A percentile compares a stretch with the other conserved stretches of the same genome.
These are phyloP conservation scores for Xylariaceae sp. DNA, from an alignment of 2,329 filamentous ascomycete genomes.

Conservation along the genomic window DNA sequence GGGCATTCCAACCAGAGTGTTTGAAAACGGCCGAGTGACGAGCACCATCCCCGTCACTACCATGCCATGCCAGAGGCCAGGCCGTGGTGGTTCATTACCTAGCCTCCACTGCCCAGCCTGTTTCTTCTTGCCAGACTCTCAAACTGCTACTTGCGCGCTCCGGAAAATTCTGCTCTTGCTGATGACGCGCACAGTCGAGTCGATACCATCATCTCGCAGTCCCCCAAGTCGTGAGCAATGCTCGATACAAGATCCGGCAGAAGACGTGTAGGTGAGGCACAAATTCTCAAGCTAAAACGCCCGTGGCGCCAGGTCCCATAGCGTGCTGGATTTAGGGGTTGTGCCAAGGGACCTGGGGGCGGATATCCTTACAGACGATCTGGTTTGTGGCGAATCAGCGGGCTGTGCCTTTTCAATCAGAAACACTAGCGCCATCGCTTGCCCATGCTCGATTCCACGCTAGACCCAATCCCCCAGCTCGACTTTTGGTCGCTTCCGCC, in stretches of 20 bases:
- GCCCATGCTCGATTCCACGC: constrained; percentile 13
- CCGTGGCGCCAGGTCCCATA: constrained; percentile 1
- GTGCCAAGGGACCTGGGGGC: not conserved
- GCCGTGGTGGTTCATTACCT: no score
- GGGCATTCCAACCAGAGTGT: not conserved
- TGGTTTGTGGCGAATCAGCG: constrained; percentile 27
- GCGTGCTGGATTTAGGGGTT: constrained; percentile 7
- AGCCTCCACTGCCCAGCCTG: not conserved
- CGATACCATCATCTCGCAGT: no score
- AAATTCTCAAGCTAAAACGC: not conserved
- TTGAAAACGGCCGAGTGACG: constrained; percentile 2
- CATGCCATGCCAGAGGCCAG: not conserved
- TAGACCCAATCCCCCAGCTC: not conserved
- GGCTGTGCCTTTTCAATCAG: constrained; percentile 27
- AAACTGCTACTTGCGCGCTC: not conserved
- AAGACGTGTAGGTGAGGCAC: not conserved
- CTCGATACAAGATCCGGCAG: not conserved
- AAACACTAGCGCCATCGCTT: constrained; percentile 38
- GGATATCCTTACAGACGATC: constrained; percentile 8
- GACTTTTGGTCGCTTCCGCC: not conserved
- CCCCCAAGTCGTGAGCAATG: not conserved
- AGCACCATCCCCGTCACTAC: not conserved
- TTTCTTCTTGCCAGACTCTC: not conserved
- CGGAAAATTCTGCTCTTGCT: not conserved
- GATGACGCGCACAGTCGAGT: not conserved